Percentiles rank a stretch among this genome's conserved stretches.
These are phyloP conservation scores for Lactarius psammicola DNA, from an alignment of 768 basidiomycete genomes.

Conservation along the genomic window DNA sequence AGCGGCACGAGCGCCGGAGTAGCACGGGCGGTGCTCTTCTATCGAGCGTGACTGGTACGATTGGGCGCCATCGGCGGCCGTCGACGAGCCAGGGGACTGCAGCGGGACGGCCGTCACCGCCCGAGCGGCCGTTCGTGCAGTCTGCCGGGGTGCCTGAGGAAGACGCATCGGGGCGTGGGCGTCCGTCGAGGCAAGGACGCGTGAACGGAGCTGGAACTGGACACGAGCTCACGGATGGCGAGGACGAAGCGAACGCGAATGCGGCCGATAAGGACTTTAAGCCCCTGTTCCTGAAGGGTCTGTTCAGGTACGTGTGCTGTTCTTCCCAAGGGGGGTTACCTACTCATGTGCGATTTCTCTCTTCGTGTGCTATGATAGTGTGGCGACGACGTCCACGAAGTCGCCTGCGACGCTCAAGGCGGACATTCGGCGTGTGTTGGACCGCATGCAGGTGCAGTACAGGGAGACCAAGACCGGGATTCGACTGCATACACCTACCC, in stretches of 20 bases:
- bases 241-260: conserved; percentile 19
- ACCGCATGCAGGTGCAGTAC: conserved; percentile 94
- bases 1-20: conserved; percentile 71
- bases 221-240: conserved; percentile 17
- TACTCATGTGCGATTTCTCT: conserved; percentile 9
- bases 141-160: conserved; percentile 47
- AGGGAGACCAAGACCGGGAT: conserved; percentile 86
- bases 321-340: not conserved
- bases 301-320: conserved; percentile 70
- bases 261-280: conserved; percentile 73
- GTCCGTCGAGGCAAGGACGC: not conserved
- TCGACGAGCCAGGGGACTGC: conserved; percentile 58
- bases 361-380: conserved; percentile 47
- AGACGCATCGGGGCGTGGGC: not conserved
- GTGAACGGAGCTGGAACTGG: conserved; percentile 15
- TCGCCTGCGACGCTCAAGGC: conserved; percentile 72
- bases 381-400: conserved; percentile 94
- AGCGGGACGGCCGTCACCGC: conserved; percentile 34
- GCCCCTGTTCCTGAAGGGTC: conserved; percentile 91
- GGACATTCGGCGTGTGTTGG: conserved; percentile 84
- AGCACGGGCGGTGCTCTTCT: conserved; percentile 68
- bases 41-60: conserved; percentile 48
- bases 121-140: conserved; percentile 50
- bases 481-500: conserved; percentile 94
- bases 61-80: conserved; percentile 67